Conservation (phyloP, 2,329 filamentous ascomycete species). For the Stemphylium lycopersici region DNA sequence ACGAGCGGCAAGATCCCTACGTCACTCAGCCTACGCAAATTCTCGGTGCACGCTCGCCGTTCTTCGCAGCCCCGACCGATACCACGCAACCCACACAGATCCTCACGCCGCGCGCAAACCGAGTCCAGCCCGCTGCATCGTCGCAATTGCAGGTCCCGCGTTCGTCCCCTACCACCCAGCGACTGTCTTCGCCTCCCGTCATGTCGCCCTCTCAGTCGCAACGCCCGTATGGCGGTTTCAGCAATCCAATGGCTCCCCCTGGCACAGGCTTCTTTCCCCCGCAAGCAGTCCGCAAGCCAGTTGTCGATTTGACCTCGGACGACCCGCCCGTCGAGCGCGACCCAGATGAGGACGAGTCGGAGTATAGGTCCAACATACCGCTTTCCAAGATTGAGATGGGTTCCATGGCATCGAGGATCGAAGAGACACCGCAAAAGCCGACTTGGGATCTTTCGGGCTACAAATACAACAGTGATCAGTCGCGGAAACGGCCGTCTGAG, state of each 20-base stretch:
- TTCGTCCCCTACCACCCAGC: conserved; percentile 72
- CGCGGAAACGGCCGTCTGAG: conserved; percentile 39
- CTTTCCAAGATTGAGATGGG: conserved; percentile 60
- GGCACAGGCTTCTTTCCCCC: conserved; percentile 70
- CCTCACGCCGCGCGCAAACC: conserved; percentile 51
- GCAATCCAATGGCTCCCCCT: conserved; percentile 74
- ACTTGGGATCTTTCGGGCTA: conserved; percentile 36
- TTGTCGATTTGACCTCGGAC: conserved; percentile 55
- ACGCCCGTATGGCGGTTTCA: conserved; percentile 68
- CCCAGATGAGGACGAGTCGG: conserved; percentile 50
- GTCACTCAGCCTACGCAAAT: conserved; percentile 50
- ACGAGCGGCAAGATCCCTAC: conserved; percentile 58
- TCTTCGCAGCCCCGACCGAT: conserved; percentile 34
- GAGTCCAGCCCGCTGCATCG: conserved; percentile 27
- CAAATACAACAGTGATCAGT: conserved; percentile 25
- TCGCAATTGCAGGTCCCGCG: conserved; percentile 78
- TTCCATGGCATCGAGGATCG: conserved; percentile 31
- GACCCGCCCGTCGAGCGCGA: conserved; percentile 57
- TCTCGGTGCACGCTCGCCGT: conserved; percentile 34
- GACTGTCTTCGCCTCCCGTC: conserved; percentile 51
- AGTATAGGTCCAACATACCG: conserved; percentile 62
- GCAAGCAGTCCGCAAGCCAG: conserved; percentile 46
- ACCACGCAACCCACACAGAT: conserved; percentile 68
- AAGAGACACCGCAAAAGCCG: conserved; percentile 45
- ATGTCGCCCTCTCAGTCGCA: conserved; percentile 62